A percentile compares a stretch with the other conserved stretches of the same genome.
phyloP scores from a whole-genome alignment of 2,329 filamentous ascomycete genomes.

The Aspergillus viridinutans region DNA sequence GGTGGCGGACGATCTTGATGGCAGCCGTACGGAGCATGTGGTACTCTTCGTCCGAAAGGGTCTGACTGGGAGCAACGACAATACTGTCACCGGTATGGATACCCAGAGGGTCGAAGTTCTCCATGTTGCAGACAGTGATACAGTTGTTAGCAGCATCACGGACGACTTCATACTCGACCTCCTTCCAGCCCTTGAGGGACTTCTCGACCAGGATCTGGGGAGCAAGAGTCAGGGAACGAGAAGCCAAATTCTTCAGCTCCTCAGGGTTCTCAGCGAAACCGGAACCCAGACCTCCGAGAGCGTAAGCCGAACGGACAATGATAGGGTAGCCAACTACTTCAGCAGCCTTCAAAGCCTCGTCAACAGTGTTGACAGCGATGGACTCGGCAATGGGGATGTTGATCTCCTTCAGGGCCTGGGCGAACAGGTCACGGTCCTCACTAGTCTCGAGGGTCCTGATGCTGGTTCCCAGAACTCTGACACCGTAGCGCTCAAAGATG shows the following conservation, averaged over 20 bases:
- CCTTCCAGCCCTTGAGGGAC: constrained; percentile 98
- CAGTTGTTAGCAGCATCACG: constrained; percentile 97
- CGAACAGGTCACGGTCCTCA: constrained; percentile 94
- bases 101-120: constrained; percentile 96
- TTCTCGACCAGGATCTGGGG: constrained; percentile 98
- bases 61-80: constrained; percentile 94
- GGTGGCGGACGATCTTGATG: constrained; percentile 96
- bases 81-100: constrained; percentile 99
- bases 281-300: constrained; percentile 90
- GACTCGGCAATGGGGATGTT: constrained; percentile 96
- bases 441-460: constrained; percentile 90
- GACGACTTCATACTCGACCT: constrained; percentile 97
- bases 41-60: constrained; percentile 95
- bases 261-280: constrained; percentile 93
- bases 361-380: constrained; percentile 84
- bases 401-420: constrained; percentile 94
- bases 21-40: constrained; percentile 97
- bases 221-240: constrained; percentile 84
- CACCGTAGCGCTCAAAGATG: constrained; percentile 89
- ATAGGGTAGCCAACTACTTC: constrained; percentile 89
- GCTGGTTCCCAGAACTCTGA: constrained; percentile 92
- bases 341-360: constrained; percentile 86
- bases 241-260: constrained; percentile 89
- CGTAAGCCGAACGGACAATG: constrained; percentile 95
- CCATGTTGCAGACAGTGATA: constrained; percentile 98